Evolutionary conservation across 768 basidiomycete genomes (phyloP), one percentile per base, ranked within the genome.

Genomic region (Auricularia sp.): DNA sequence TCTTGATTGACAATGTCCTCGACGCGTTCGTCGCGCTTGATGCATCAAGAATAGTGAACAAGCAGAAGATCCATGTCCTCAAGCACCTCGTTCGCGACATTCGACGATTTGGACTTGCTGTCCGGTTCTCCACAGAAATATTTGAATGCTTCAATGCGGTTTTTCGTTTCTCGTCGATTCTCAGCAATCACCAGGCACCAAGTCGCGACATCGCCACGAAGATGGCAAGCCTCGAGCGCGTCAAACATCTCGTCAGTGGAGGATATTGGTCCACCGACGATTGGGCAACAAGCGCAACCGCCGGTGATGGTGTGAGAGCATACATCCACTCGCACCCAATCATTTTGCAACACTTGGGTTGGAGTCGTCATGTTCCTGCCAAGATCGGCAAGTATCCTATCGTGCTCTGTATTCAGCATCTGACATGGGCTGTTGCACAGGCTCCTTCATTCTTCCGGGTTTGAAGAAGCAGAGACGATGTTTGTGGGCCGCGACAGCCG

Each of bases 1-100:
- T 65, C 75, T 76, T 72, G 3, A 71, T 74, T 0, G 73, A 68
- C 1, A 80, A 80, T 68, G 74, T 79, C 0, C 74, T 78, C 5
- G 76, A 79, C 63, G 64, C 72, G n/a, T 72, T 72, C 4, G 75
- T 73, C 0, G 24, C 66, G 3, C 61, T 79, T 3, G 75, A 79
- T 62, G 75, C 78, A 4, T 70, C 72, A 14, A 76, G 67, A 62
- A 75, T 79, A 8, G 65, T 74, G 6, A 59, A 66, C 1, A 77
- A 77, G 63, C 37, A 68, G 39, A 78, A 78, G 62, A 67, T 77
- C 1, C 77, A 78, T 58, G 39, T 77, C 0, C 72, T 79, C 5
- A 21, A 66, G 6, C 76, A 77, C 63, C 56, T 75, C 2, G 4
- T 62, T 0, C 61, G 72, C 0, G 72, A 79, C 64, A 70, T 77